A percentile compares a stretch with the other conserved stretches of the same genome.
These are phyloP conservation scores for Magnusiomyces paraingens DNA, from an alignment of 1,139 yeast genomes.

Conservation along the genomic window DNA sequence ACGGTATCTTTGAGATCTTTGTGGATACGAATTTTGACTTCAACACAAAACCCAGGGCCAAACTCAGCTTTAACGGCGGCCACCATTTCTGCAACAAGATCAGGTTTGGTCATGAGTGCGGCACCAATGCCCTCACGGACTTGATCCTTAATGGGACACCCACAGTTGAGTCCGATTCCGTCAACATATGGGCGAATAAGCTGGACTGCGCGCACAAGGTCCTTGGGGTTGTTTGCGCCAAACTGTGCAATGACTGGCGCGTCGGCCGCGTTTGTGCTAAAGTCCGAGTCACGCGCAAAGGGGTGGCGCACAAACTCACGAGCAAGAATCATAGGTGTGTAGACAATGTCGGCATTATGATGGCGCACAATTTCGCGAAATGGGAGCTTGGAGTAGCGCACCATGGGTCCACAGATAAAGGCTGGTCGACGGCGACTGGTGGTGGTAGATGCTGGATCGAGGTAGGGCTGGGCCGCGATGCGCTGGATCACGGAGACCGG, in stretches of 20 bases:
- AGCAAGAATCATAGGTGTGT: constrained; percentile 94
- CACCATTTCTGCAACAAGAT: constrained; percentile 78
- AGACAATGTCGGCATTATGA: constrained; percentile 73
- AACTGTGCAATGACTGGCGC: constrained; percentile 79
- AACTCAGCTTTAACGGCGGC: constrained; percentile 68
- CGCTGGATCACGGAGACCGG: constrained; percentile 49
- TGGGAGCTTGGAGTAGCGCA: constrained; percentile 88
- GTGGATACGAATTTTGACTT: constrained; percentile 88
- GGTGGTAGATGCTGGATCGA: too few species aligned
- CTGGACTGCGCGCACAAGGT: constrained; percentile 72
- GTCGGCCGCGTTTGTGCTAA: constrained; percentile 68
- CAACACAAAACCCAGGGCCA: constrained; percentile 65
- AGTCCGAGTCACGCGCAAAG: constrained; percentile 75
- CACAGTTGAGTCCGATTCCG: constrained; percentile 93
- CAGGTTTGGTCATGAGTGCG: constrained; percentile 81
- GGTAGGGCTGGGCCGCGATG: constrained; percentile 5
- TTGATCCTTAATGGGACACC: constrained; percentile 95
- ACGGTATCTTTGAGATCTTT: constrained; percentile 65
- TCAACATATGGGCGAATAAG: constrained; percentile 89
- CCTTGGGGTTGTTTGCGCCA: constrained; percentile 85
- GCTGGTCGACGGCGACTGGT: constrained; percentile 50
- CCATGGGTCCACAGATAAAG: constrained; percentile 93
- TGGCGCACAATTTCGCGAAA: constrained; percentile 76
- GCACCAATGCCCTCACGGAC: constrained; percentile 96
- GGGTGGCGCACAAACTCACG: constrained; percentile 86